A percentile compares a stretch with the other conserved stretches of the same genome.
Conservation (phyloP, 202 grass and related monocot genomes). For the Digitaria exilis region DNA sequence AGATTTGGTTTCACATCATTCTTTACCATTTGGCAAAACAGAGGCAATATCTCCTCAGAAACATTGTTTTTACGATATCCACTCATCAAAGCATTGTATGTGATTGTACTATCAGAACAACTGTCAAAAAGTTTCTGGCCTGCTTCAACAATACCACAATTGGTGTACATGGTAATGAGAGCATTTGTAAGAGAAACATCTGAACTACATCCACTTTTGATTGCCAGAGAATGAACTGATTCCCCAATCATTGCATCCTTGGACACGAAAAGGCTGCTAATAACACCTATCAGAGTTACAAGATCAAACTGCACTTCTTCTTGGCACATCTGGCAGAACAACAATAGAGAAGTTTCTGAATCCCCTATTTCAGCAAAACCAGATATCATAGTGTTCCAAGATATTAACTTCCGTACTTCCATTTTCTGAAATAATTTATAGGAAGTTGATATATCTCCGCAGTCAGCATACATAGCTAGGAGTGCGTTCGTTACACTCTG, state of each 20-base stretch:
- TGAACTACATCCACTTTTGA: conserved; percentile 60
- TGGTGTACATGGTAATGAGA: conserved; percentile 74
- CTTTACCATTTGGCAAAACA: conserved; percentile 61
- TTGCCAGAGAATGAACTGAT: conserved; percentile 56
- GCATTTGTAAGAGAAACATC: conserved; percentile 72
- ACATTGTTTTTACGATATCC: conserved; percentile 61
- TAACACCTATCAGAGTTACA: conserved; percentile 65
- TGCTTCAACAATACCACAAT: conserved; percentile 55
- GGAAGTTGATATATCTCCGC: conserved; percentile 48
- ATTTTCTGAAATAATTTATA: conserved; percentile 56
- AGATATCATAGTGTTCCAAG: conserved; percentile 83
- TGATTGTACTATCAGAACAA: conserved; percentile 44
- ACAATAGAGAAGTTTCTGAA: conserved; percentile 41
- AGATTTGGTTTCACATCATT: conserved; percentile 48
- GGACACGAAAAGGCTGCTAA: conserved; percentile 37
- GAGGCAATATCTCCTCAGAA: conserved; percentile 45
- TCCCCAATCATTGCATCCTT: conserved; percentile 44
- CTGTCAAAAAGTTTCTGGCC: conserved; percentile 51
- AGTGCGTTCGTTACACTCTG: conserved; percentile 56
- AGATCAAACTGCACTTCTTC: conserved; percentile 52
- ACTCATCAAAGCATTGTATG: conserved; percentile 71
- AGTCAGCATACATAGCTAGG: conserved; percentile 58
- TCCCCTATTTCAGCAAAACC: conserved; percentile 54
- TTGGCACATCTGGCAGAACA: conserved; percentile 56
- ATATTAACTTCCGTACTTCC: conserved; percentile 44